These are phyloP conservation scores for Lactarius indigo DNA, from an alignment of 768 basidiomycete genomes.

Conservation along the genomic window DNA sequence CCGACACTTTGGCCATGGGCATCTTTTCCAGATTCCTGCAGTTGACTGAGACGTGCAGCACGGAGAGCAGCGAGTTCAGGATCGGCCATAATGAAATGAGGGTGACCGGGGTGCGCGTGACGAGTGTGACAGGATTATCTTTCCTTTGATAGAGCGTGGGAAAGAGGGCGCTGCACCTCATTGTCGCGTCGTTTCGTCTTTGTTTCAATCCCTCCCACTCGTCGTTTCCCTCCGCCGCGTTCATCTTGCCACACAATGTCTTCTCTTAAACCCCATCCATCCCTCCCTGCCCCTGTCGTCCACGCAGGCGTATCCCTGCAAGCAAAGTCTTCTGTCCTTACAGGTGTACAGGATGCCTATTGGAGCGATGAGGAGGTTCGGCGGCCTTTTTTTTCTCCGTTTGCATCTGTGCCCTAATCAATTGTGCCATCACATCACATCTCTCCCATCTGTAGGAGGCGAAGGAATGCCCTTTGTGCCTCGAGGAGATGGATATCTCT, in stretches of 20 bases:
- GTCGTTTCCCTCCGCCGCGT: slow-evolving; percentile 2
- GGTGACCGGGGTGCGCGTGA: slow-evolving; percentile 8
- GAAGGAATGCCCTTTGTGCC: slow-evolving; percentile 95
- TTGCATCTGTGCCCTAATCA: not conserved
- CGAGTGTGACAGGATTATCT: not conserved
- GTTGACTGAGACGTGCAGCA: slow-evolving; percentile 41
- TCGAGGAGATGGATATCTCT: slow-evolving; percentile 98
- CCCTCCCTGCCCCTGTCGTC: slow-evolving; percentile 70
- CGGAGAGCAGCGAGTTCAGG: slow-evolving; percentile 44
- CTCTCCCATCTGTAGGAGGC: slow-evolving; percentile 64
- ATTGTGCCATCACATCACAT: slow-evolving; percentile 3
- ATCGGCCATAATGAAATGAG: slow-evolving; percentile 30
- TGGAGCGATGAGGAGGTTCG: slow-evolving; percentile 90
- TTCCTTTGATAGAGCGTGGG: slow-evolving; percentile 2
- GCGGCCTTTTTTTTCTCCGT: slow-evolving; percentile 29
- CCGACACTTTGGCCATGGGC: slow-evolving; percentile 37
- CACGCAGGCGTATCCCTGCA: slow-evolving; percentile 68
- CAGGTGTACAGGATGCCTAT: slow-evolving; percentile 93
- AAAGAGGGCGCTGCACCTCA: slow-evolving; percentile 22
- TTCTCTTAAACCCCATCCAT: slow-evolving; percentile 54
- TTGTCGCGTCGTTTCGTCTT: slow-evolving; percentile 23
- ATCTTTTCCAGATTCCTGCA: slow-evolving; percentile 31
- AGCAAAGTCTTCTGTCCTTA: slow-evolving; percentile 81
- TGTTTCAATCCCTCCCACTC: not conserved
- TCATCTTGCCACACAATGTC: slow-evolving; percentile 38